Percentiles rank a stretch among this genome's conserved stretches.
These are phyloP conservation scores for Fraxinus platypoda DNA, from an alignment of 305 asterid genomes.

Conservation along the genomic window DNA sequence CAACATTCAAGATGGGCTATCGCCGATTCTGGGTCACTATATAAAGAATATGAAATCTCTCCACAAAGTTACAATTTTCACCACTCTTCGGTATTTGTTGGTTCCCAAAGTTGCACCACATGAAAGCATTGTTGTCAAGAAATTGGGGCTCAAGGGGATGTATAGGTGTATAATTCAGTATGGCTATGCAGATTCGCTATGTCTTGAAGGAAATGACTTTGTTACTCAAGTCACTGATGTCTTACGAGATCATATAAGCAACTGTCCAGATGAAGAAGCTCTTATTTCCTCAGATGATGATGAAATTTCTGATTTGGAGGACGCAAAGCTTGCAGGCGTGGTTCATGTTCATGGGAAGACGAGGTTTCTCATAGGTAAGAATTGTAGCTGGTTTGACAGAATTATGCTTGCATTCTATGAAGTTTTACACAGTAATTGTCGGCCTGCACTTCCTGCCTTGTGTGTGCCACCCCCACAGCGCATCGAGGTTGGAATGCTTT, in stretches of 20 bases:
- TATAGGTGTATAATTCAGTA: conserved; percentile 38
- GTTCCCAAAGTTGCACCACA: conserved; percentile 38
- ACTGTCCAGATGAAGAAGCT: conserved; percentile 8
- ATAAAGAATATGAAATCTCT: conserved; percentile 39
- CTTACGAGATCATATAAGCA: conserved; percentile 19
- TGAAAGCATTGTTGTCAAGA: conserved; percentile 32
- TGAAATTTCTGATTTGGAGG: conserved; percentile 28
- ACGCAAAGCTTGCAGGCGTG: conserved; percentile 40
- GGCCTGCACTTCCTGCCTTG: conserved; percentile 42
- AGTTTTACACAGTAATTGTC: conserved; percentile 40
- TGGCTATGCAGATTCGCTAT: conserved; percentile 42
- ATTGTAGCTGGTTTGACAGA: conserved; percentile 40
- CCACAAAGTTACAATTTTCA: conserved; percentile 38
- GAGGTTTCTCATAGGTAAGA: conserved; percentile 37
- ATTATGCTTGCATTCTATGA: conserved; percentile 45
- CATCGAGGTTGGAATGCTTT: conserved; percentile 48
- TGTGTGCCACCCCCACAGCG: conserved; percentile 36
- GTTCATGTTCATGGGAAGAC: conserved; percentile 48
- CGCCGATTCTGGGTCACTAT: conserved; percentile 45
- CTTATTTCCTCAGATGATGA: not conserved
- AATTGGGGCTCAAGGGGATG: conserved; percentile 33
- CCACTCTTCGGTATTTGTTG: conserved; percentile 35
- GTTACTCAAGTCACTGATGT: conserved; percentile 28
- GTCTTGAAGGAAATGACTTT: conserved; percentile 31
- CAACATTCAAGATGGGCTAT: conserved; percentile 45